Percentiles rank a stretch among this genome's conserved stretches.
These are phyloP conservation scores for Metschnikowia anglica DNA, from an alignment of 805 yeast species.

Conservation along the genomic window DNA sequence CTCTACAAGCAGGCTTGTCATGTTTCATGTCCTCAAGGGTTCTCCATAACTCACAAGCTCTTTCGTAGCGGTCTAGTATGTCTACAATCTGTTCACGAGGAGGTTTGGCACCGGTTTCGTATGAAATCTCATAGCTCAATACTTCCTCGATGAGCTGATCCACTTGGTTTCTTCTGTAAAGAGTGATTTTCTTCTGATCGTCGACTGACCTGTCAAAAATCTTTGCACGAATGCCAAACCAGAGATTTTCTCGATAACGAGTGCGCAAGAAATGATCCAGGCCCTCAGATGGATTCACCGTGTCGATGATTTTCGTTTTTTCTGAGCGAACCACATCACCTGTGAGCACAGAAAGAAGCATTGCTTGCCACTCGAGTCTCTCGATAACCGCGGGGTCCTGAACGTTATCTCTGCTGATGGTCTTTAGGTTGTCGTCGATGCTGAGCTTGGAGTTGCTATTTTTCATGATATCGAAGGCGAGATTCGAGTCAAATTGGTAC, in stretches of 20 bases:
- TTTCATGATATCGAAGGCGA: slow-evolving; percentile 38
- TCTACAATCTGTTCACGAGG: slow-evolving; percentile 50
- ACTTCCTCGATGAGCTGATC: slow-evolving; percentile 73
- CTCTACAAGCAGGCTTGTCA: slow-evolving; percentile 71
- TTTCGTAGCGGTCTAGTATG: slow-evolving; percentile 60
- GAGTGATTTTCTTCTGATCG: slow-evolving; percentile 69
- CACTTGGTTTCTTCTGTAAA: slow-evolving; percentile 67
- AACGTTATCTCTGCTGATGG: slow-evolving; percentile 37
- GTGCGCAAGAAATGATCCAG: slow-evolving; percentile 53
- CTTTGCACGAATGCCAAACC: slow-evolving; percentile 87
- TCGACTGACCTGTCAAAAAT: slow-evolving; percentile 75
- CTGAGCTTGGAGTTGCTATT: slow-evolving; percentile 22
- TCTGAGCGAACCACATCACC: slow-evolving; percentile 94
- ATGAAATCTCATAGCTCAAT: slow-evolving; percentile 56
- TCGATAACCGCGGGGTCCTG: slow-evolving; percentile 59
- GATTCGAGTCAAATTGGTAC: slow-evolving; percentile 48
- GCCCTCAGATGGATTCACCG: slow-evolving; percentile 34
- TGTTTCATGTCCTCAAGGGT: slow-evolving; percentile 72
- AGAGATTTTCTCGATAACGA: slow-evolving; percentile 66
- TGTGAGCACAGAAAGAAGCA: slow-evolving; percentile 84
- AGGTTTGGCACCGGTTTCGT: slow-evolving; percentile 32
- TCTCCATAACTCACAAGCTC: slow-evolving; percentile 75
- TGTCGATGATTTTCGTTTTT: slow-evolving; percentile 69
- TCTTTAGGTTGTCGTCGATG: slow-evolving; percentile 36
- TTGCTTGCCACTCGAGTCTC: slow-evolving; percentile 92